Percentiles rank a stretch among this genome's conserved stretches.
Conservation (phyloP, 1,284 basidiomycete genomes). For the Moesziomyces parantarcticus region DNA sequence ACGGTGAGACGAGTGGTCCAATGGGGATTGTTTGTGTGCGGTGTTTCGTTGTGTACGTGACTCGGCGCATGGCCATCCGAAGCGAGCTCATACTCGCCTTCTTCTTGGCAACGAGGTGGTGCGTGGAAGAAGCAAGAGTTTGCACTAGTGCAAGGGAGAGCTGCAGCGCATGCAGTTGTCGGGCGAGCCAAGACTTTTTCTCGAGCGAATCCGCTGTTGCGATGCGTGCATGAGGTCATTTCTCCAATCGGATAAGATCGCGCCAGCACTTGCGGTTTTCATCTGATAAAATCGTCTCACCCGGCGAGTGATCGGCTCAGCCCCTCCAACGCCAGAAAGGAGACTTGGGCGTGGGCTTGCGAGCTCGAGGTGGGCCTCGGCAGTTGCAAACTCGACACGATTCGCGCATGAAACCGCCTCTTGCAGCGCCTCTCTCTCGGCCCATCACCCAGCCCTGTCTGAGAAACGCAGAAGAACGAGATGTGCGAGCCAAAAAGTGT, state of each 20-base stretch:
- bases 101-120: background rate
- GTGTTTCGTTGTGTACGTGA: background rate
- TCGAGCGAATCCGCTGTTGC: background rate
- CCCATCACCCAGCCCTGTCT: no score
- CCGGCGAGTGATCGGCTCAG: background rate
- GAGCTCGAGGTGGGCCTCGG: no score
- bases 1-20: no score
- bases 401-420: no score
- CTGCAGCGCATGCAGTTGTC: background rate
- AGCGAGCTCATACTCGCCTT: background rate
- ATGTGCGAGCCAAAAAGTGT: no score
- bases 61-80: background rate
- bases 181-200: background rate
- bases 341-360: no score
- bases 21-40: background rate
- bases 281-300: conserved; percentile 1
- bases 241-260: background rate
- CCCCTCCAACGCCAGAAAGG: no score
- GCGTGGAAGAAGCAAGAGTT: background rate
- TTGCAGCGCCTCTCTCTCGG: no score
- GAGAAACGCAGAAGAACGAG: no score
- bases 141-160: background rate
- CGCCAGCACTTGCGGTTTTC: background rate
- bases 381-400: no score
- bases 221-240: no score